A percentile compares a stretch with the other conserved stretches of the same genome.
Conservation (phyloP, 2,329 filamentous ascomycete genomes). For the Colletotrichum somersetense region DNA sequence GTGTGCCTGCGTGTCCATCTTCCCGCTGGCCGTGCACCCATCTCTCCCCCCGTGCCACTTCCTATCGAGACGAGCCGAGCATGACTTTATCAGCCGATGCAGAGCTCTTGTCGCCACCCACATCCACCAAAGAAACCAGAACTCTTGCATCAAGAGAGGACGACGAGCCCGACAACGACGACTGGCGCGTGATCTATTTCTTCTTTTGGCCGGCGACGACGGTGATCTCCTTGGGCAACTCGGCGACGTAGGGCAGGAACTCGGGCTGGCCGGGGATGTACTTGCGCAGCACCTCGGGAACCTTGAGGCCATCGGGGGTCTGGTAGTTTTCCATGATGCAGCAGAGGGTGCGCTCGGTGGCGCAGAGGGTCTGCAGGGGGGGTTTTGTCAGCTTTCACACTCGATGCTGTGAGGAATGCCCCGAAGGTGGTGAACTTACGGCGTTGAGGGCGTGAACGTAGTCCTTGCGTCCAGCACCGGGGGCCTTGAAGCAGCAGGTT, state of each 20-base stretch:
- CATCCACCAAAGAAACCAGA: not conserved
- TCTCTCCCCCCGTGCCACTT: not conserved
- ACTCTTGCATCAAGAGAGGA: not conserved
- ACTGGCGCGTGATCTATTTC: constrained; percentile 37
- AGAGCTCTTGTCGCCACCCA: not conserved
- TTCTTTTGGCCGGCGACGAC: constrained; percentile 49
- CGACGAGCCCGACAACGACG: not conserved
- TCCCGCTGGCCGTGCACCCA: not conserved
- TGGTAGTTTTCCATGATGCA: constrained; percentile 98
- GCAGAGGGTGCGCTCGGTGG: constrained; percentile 92
- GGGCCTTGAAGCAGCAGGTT: constrained; percentile 31
- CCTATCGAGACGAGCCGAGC: not conserved
- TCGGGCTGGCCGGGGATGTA: constrained; percentile 92
- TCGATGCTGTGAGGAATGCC: constrained; percentile 54
- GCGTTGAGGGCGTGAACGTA: constrained; percentile 96
- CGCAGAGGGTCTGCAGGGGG: constrained; percentile 74
- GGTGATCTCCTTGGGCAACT: constrained; percentile 77
- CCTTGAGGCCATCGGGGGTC: constrained; percentile 84
- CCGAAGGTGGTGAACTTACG: constrained; percentile 57
- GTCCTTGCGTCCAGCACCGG: constrained; percentile 72
- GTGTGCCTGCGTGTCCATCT: not conserved
- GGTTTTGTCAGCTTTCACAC: constrained; percentile 53
- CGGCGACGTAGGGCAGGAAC: constrained; percentile 90
- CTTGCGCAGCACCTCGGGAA: constrained; percentile 86
- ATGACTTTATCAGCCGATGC: not conserved